Conservation (phyloP, 2,329 filamentous ascomycete genomes). For the Aspergillus thermomutatus region DNA sequence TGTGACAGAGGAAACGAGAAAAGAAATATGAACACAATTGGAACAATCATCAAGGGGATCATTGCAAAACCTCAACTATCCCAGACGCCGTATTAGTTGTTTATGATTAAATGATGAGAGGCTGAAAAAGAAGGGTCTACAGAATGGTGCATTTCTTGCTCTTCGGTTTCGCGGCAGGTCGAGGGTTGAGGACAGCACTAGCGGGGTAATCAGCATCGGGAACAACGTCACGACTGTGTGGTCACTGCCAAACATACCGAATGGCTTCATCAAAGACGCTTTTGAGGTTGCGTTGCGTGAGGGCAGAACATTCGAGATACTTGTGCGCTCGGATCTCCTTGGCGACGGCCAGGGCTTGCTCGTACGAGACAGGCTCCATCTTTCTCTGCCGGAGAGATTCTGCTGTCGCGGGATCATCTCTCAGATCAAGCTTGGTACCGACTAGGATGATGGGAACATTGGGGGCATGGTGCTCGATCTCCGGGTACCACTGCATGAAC, state of each 20-base stretch:
- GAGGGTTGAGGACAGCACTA: constrained; percentile 49
- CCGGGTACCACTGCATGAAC: constrained; percentile 77
- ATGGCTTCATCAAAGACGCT: constrained; percentile 99
- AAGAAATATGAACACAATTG: constrained; percentile 23
- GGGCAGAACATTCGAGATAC: constrained; percentile 94
- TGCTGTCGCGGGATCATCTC: constrained; percentile 79
- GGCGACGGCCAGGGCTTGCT: constrained; percentile 81
- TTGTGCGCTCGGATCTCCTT: constrained; percentile 96
- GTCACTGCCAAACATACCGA: constrained; percentile 59
- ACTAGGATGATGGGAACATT: constrained; percentile 95
- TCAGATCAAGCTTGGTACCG: constrained; percentile 92
- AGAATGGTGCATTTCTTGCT: constrained; percentile 47
- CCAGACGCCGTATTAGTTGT: constrained; percentile 39
- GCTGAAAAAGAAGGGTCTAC: constrained; percentile 29
- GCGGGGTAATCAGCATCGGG: not conserved
- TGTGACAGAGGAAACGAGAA: constrained; percentile 10
- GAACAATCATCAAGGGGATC: constrained; percentile 24
- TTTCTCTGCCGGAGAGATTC: constrained; percentile 84
- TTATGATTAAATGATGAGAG: constrained; percentile 34
- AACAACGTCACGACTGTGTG: not conserved
- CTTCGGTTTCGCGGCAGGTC: constrained; percentile 44
- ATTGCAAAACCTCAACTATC: constrained; percentile 23
- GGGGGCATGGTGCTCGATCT: constrained; percentile 95
- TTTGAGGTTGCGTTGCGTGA: constrained; percentile 96
- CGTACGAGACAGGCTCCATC: constrained; percentile 96